These are phyloP conservation scores for Rhodocollybia butyracea DNA, from an alignment of 768 basidiomycete genomes.

Conservation along the genomic window DNA sequence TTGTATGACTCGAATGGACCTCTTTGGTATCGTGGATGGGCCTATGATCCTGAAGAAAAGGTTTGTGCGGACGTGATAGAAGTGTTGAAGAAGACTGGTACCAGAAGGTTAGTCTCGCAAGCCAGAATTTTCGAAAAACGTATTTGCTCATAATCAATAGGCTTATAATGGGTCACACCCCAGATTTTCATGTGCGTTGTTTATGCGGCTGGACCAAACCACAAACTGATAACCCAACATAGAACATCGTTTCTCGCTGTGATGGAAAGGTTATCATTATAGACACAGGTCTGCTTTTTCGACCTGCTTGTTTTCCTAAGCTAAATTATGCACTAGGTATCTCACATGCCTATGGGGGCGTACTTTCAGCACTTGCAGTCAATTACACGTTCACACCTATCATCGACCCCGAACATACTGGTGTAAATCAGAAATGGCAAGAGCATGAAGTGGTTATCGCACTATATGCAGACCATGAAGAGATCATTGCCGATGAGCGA, in stretches of 20 bases:
- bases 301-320: not conserved
- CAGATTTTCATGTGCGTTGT: slow-evolving; percentile 1
- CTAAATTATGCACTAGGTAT: slow-evolving; percentile 61
- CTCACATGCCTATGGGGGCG: slow-evolving; percentile 94
- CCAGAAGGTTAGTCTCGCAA: slow-evolving; percentile 89
- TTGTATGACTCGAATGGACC: slow-evolving; percentile 81
- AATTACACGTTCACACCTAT: slow-evolving; percentile 77
- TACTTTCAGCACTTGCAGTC: slow-evolving; percentile 83
- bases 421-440: slow-evolving; percentile 41
- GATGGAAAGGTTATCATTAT: slow-evolving; percentile 93
- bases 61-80: slow-evolving; percentile 71
- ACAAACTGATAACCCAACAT: slow-evolving; percentile 3
- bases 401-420: slow-evolving; percentile 22
- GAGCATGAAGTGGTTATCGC: slow-evolving; percentile 68
- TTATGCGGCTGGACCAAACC: not conserved
- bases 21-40: slow-evolving; percentile 95
- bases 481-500: slow-evolving; percentile 47
- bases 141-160: no score
- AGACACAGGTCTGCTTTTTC: slow-evolving; percentile 70
- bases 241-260: slow-evolving; percentile 84
- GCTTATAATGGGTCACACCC: slow-evolving; percentile 28
- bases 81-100: slow-evolving; percentile 73
- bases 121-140: no score
- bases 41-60: slow-evolving; percentile 63
- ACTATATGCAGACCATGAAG: slow-evolving; percentile 52